Conservation (phyloP, 2,329 filamentous ascomycete genomes). For the Pseudogymnoascus destructans region DNA sequence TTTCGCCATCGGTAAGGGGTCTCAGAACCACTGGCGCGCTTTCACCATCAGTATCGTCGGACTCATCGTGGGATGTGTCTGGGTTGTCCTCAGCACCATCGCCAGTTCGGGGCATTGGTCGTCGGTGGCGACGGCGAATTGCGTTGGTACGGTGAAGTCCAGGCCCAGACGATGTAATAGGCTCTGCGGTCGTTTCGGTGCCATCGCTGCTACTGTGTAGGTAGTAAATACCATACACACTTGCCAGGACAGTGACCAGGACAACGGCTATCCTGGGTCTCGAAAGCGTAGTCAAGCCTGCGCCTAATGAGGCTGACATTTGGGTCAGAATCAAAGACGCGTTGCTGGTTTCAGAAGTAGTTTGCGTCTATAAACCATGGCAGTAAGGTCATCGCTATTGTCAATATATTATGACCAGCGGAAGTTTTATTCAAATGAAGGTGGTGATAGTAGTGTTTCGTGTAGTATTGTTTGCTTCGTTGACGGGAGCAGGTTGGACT, state of each 20-base stretch:
- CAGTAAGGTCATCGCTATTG: background rate
- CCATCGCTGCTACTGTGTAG: slow-evolving; percentile 34
- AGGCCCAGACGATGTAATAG: background rate
- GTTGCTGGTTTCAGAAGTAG: background rate
- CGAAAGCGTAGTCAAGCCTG: slow-evolving; percentile 39
- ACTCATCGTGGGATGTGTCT: slow-evolving; percentile 27
- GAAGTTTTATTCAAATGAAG: background rate
- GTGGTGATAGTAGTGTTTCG: background rate
- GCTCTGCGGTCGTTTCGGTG: slow-evolving; percentile 14
- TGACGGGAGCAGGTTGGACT: background rate
- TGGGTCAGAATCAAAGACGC: background rate
- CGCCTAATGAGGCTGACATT: slow-evolving; percentile 31
- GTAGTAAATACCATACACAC: slow-evolving; percentile 45
- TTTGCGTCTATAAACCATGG: slow-evolving; percentile 1
- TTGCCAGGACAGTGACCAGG: slow-evolving; percentile 41
- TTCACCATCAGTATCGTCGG: slow-evolving; percentile 25
- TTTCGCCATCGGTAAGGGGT: slow-evolving; percentile 24
- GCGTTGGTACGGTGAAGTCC: slow-evolving; percentile 54
- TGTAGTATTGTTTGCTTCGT: background rate
- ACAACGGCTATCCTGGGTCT: slow-evolving; percentile 43
- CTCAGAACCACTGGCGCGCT: slow-evolving; percentile 18
- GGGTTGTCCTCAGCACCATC: slow-evolving; percentile 29
- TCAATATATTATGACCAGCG: background rate
- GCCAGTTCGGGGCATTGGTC: slow-evolving; percentile 15
- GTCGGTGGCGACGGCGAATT: slow-evolving; percentile 37